Evolutionary conservation across 257 asterid genomes (phyloP).

Genomic region (Solanum pinnatisectum): DNA sequence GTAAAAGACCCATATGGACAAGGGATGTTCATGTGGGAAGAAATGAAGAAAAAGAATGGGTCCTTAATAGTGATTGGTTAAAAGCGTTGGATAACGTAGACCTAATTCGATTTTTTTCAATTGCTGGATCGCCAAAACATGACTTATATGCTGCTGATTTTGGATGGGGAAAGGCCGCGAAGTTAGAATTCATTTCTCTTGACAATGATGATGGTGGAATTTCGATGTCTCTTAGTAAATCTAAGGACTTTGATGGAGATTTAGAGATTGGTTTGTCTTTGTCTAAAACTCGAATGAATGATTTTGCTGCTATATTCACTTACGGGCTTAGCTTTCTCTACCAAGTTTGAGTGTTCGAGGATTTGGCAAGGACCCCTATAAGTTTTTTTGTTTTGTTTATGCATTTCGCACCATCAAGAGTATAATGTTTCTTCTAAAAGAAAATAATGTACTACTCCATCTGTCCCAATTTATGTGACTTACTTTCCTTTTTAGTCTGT

Average conservation of each 20-base stretch:
- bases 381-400: no score
- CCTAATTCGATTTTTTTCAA: background rate
- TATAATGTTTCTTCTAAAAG: no score
- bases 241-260: constrained; percentile 14
- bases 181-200: constrained; percentile 5
- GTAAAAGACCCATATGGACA: background rate
- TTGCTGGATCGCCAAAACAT: constrained; percentile 12
- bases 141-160: constrained; percentile 16
- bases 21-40: background rate
- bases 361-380: background rate
- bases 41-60: background rate
- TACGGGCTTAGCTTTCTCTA: background rate
- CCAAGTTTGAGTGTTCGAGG: background rate
- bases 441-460: no score
- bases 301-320: constrained; percentile 10
- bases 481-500: no score
- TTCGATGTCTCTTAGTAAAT: constrained; percentile 9
- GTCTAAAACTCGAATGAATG: constrained; percentile 12
- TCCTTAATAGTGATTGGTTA: constrained; percentile 1
- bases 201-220: background rate
- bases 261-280: constrained; percentile 18
- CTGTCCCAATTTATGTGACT: no score
- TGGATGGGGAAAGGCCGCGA: constrained; percentile 17
- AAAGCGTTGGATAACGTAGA: fast-evolving
- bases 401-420: no score